phyloP scores from a whole-genome alignment of 768 basidiomycete genomes.

The Cystofilobasidium bisporidii region DNA sequence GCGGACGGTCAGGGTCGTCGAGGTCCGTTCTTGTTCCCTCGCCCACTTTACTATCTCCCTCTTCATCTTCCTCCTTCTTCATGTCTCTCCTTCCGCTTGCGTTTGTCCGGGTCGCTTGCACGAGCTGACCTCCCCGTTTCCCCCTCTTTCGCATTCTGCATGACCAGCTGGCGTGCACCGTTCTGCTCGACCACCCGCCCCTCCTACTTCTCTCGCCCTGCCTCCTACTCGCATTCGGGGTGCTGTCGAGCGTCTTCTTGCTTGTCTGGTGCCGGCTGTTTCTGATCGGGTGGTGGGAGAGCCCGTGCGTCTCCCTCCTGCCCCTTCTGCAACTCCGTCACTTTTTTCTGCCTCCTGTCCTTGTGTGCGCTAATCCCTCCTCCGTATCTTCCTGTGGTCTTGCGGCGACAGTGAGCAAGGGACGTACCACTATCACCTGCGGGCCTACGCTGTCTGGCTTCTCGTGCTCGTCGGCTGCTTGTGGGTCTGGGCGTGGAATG shows the following conservation, averaged over 20 bases:
- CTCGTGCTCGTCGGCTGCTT: constrained; percentile 48
- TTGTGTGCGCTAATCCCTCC: too few species aligned
- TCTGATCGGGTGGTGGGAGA: constrained; percentile 40
- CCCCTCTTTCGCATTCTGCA: neutral
- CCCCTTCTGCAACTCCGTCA: neutral
- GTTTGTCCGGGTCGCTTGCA: too few species aligned
- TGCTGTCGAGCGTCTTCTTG: constrained; percentile 37
- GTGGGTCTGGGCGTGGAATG: constrained; percentile 68
- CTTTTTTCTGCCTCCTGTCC: too few species aligned
- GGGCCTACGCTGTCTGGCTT: constrained; percentile 66
- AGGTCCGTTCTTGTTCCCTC: constrained; percentile 11
- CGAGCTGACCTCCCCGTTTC: too few species aligned
- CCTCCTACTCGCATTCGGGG: constrained; percentile 36
- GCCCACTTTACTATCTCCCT: too few species aligned
- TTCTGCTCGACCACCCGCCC: constrained; percentile 39
- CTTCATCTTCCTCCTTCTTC: neutral
- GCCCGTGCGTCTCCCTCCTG: constrained; percentile 33
- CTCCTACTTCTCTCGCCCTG: constrained; percentile 39
- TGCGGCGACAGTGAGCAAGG: constrained; percentile 31
- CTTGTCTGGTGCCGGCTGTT: constrained; percentile 38
- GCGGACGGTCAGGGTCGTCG: constrained; percentile 22
- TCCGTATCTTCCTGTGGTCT: too few species aligned
- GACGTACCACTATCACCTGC: constrained; percentile 48
- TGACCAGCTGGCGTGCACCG: constrained; percentile 37
- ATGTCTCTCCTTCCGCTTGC: neutral